Base-by-base conservation (phyloP, 441 rosid genomes). In the Capsella rubella region DNA sequence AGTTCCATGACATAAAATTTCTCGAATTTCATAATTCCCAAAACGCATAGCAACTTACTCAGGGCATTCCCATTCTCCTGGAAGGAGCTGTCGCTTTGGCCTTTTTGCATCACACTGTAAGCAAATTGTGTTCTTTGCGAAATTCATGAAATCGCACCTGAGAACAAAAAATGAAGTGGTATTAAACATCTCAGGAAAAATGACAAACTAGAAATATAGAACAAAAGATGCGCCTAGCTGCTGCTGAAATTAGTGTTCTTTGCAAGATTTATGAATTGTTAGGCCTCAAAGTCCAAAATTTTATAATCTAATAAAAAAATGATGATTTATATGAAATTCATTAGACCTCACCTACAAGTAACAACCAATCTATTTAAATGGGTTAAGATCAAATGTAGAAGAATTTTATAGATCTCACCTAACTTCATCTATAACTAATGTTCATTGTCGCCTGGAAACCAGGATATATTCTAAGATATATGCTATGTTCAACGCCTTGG, bases 41-140 rank as follows among this genome's bases (percentile, higher is more conserved):
- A 12, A 50, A 32, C 16, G 72, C 2, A 7, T 56, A 15, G 57
- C 71, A 82, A 80, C 99, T 83, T 88, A 95, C 99, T 85, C 88
- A 1, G 96, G 97, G 82, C 99, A 95, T 84, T 92, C 99, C 99
- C 99, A 95, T 84, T 95, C 99, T 74, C 99, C 99, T 11, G 98
- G 99, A 80, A 95, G 98, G 72, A 95, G 80, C 84, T 95, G 95
- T 67, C 97, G 86, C 88, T 95, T 92, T 10, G 97, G 97, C 72
- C 92, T 87, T 85, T 95, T 92, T 28, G 97, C 99, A 81, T 92
- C 99, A 79, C 99, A 95, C 73, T 90, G 98, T 57, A 92, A 86
- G 87, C 99, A 95, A 54, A 86, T 85, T 0, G 90, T 79, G 76
- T 95, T 95, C 88, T 92, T 95, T 16, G 97, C 97, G 29, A 95